phyloP scores from a whole-genome alignment of 768 basidiomycete genomes.

The Lactarius quietus region DNA sequence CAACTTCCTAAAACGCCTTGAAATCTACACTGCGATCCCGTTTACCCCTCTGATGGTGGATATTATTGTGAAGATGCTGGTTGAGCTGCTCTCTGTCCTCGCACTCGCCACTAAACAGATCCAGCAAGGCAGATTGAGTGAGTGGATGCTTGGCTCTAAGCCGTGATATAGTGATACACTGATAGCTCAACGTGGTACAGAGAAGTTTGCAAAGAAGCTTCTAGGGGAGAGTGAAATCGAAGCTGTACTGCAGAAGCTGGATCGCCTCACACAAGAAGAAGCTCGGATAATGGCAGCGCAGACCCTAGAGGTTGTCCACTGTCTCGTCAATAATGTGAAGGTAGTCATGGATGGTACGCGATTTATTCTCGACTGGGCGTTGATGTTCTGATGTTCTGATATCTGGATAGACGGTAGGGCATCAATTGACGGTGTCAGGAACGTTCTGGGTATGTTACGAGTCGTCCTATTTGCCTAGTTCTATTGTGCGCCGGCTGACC shows the following conservation, averaged over 20 bases:
- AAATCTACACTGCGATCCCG: neutral
- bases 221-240: neutral
- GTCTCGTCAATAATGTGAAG: neutral
- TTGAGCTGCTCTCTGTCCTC: neutral
- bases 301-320: neutral
- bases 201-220: neutral
- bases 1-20: neutral
- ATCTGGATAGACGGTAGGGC: neutral
- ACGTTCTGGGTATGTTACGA: neutral
- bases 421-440: neutral
- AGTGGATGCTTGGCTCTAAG: neutral
- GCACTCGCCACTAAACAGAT: slow-evolving; percentile 1
- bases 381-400: neutral
- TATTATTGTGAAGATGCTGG: neutral
- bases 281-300: neutral
- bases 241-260: neutral
- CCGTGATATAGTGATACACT: too few relatives aligned
- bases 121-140: neutral
- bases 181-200: neutral
- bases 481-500: neutral
- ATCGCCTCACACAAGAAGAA: neutral
- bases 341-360: neutral
- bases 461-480: neutral
- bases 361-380: too few relatives aligned
- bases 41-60: neutral